phyloP scores from a whole-genome alignment of 129 eudicot species.

The Ambrosia trifida region DNA sequence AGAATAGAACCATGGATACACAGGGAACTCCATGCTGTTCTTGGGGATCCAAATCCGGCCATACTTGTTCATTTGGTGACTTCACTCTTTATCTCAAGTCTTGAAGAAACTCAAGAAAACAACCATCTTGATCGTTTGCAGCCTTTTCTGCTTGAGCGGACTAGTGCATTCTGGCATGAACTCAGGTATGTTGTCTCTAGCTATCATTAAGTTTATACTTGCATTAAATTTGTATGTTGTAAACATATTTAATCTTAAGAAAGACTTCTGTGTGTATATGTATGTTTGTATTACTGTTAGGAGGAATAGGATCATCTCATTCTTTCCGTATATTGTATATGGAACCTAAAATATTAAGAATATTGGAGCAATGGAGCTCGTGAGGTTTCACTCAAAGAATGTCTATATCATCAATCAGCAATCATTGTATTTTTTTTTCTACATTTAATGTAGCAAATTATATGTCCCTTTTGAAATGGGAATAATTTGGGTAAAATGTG shows the following conservation, averaged over 20 bases:
- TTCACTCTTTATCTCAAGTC: conserved; percentile 51
- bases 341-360: neutral
- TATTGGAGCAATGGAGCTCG: neutral
- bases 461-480: no score
- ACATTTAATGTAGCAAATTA: no score
- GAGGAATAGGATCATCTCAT: neutral
- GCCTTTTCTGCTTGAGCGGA: conserved; percentile 52
- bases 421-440: no score
- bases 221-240: no score
- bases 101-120: conserved; percentile 33
- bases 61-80: conserved; percentile 68
- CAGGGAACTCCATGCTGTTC: conserved; percentile 70
- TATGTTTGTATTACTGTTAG: neutral
- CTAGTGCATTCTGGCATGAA: conserved; percentile 72
- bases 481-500: neutral
- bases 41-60: conserved; percentile 69
- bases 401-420: neutral
- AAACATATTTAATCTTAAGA: no score
- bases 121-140: conserved; percentile 49
- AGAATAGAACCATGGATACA: conserved; percentile 73
- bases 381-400: neutral
- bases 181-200: conserved; percentile 77
- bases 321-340: neutral
- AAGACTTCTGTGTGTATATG: neutral
- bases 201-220: no score